Conservation (phyloP, 495 filamentous ascomycete genomes). For the Darksidea phi region DNA sequence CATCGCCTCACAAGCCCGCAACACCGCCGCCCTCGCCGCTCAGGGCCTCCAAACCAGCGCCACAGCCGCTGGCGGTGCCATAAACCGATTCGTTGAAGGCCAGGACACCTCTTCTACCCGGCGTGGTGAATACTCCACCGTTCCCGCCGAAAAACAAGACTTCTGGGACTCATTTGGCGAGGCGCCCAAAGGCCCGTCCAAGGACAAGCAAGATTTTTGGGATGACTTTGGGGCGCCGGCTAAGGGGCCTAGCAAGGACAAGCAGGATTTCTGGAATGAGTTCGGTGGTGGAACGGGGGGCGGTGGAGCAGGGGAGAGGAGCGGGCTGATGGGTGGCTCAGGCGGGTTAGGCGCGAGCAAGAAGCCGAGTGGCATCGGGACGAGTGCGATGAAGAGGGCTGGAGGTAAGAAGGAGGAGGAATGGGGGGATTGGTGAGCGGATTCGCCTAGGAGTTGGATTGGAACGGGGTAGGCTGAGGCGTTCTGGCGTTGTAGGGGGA, state of each 20-base stretch:
- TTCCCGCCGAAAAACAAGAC: too few species aligned
- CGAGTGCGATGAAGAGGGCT: conserved; percentile 30
- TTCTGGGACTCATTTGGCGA: neutral
- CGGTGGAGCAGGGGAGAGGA: conserved; percentile 22
- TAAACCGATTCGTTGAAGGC: conserved; percentile 80
- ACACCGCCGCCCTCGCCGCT: conserved; percentile 65
- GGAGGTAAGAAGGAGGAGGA: conserved; percentile 42
- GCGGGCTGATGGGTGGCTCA: conserved; percentile 50
- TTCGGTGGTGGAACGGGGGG: conserved; percentile 44
- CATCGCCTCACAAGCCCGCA: conserved; percentile 74
- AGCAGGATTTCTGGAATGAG: conserved; percentile 69
- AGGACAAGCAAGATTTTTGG: conserved; percentile 74
- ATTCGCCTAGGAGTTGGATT: neutral
- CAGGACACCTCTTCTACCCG: conserved; percentile 40
- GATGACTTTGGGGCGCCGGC: conserved; percentile 43
- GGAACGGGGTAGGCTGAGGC: neutral
- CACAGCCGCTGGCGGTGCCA: conserved; percentile 68
- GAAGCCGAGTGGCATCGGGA: conserved; percentile 45
- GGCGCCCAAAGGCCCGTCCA: conserved; percentile 22
- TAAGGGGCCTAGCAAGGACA: conserved; percentile 40
- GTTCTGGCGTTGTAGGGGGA: conserved; percentile 1
- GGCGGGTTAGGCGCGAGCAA: conserved; percentile 66
- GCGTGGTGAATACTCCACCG: neutral
- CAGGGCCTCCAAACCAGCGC: conserved; percentile 64
- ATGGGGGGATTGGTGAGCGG: conserved; percentile 33